phyloP scores from a whole-genome alignment of 441 rosid species.

The Pelargonium australe region DNA sequence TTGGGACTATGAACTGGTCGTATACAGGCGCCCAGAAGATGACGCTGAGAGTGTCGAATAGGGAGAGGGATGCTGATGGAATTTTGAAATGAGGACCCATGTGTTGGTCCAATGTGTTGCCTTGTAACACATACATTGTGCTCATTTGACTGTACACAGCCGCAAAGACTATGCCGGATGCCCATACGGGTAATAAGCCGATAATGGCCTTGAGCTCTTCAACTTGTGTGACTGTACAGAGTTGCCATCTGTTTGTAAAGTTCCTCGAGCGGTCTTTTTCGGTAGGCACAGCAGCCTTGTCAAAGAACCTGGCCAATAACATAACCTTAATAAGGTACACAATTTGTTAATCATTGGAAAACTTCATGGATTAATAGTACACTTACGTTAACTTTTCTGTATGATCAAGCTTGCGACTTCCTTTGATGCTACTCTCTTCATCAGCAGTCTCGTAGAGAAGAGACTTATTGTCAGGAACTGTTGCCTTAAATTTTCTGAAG shows the following conservation, averaged over 20 bases:
- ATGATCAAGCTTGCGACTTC: conserved; percentile 75
- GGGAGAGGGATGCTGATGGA: conserved; percentile 86
- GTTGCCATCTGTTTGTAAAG: conserved; percentile 52
- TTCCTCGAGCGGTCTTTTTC: conserved; percentile 40
- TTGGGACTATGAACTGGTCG: conserved; percentile 61
- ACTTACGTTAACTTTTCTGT: conserved; percentile 59
- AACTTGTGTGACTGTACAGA: conserved; percentile 83
- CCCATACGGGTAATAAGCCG: conserved; percentile 79
- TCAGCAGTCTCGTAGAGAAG: conserved; percentile 60
- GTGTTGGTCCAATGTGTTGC: conserved; percentile 83
- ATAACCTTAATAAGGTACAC: no score
- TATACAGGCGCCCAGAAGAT: conserved; percentile 83
- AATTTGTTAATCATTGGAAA: no score
- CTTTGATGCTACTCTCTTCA: conserved; percentile 55
- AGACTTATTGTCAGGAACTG: conserved; percentile 64
- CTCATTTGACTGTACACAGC: conserved; percentile 78
- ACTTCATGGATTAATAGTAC: no score
- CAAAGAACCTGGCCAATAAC: conserved; percentile 54
- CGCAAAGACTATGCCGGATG: conserved; percentile 73
- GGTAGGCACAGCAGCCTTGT: conserved; percentile 80
- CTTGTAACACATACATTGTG: conserved; percentile 83
- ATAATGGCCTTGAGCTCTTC: conserved; percentile 79
- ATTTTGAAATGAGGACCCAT: conserved; percentile 66
- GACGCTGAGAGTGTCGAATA: conserved; percentile 78
- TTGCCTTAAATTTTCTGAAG: conserved; percentile 48